Base-by-base conservation (phyloP, 2,329 filamentous ascomycete species). In the Fonsecaea monophora region DNA sequence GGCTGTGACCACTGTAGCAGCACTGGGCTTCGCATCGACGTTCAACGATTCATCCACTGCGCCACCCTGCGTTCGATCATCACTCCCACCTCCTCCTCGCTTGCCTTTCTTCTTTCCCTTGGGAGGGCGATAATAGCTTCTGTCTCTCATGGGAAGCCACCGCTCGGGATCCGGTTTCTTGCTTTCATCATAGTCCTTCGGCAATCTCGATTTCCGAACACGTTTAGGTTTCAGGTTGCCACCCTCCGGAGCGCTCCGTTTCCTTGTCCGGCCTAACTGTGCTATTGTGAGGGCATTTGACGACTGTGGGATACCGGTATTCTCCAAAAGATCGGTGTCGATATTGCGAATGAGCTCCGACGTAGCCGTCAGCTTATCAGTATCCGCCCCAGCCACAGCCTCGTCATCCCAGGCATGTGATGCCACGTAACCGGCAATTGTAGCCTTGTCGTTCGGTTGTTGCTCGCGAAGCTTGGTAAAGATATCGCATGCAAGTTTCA, bases 81-180 rank as follows among this genome's bases (percentile, higher is more conserved):
- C 83, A 4, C 88, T 89, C 73, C 80, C 79, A 45, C 40, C 42
- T 2, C 45, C 45, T 4, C 40, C 40, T 85, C 93, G 90, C 84
- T 92, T 94, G 63, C 92, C 92, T 84, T 97, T 96, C 82, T 91
- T 93, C 82, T 91, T 93, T 5, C 93, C 93, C 82, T 95, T 97
- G 2, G 74, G 74, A 7, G 94, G 93, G 56, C 91, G 84, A 79
- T 97, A 99, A 48, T 88, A 91, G 73, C 91, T 95, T 65, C 95
- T 86, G 77, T 99, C 95, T 60, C 91, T 89, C 74, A 98, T 83
- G 12, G 95, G 94, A 67, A 99, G 80, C 95, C 95, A 99, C 69
- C 95, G 86, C 80, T 99, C 95, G 0, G 92, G 89, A 78, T 99
- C 95, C 38, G 92, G 86, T 71, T 88, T 89, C 83, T 93, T 96